A percentile compares a stretch with the other conserved stretches of the same genome.
Conservation (phyloP, 305 asterid genomes). For the Rubia peregrina region DNA sequence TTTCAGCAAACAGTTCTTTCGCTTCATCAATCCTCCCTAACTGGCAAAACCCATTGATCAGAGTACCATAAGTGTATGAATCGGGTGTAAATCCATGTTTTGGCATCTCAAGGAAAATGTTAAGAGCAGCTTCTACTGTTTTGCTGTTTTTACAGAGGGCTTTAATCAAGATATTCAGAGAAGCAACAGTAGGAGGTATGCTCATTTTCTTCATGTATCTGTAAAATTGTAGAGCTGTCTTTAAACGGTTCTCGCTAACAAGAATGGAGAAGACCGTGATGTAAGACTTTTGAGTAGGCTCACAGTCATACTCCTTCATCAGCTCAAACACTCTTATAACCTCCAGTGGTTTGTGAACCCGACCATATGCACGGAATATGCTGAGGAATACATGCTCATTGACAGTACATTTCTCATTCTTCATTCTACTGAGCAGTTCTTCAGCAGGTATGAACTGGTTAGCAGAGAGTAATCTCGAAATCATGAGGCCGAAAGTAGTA, state of each 20-base stretch:
- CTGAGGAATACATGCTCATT: slow-evolving; percentile 61
- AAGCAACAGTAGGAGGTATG: slow-evolving; percentile 50
- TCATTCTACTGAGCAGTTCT: slow-evolving; percentile 64
- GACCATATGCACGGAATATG: slow-evolving; percentile 55
- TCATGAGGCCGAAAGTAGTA: slow-evolving; percentile 49
- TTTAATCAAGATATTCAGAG: slow-evolving; percentile 68
- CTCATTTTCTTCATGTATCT: slow-evolving; percentile 63
- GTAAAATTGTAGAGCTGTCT: slow-evolving; percentile 66
- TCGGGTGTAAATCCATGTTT: slow-evolving; percentile 61
- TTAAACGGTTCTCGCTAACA: slow-evolving; percentile 68
- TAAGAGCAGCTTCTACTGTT: slow-evolving; percentile 64
- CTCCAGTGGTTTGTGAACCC: slow-evolving; percentile 84
- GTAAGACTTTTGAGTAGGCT: slow-evolving; percentile 56
- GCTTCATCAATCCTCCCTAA: slow-evolving; percentile 63
- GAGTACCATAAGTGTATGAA: slow-evolving; percentile 77
- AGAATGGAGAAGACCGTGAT: slow-evolving; percentile 65
- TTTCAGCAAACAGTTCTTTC: slow-evolving; percentile 64
- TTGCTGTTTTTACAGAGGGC: slow-evolving; percentile 69
- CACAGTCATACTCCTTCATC: slow-evolving; percentile 58
- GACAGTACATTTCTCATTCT: slow-evolving; percentile 52
- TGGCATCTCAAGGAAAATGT: slow-evolving; percentile 69
- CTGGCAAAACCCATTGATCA: slow-evolving; percentile 75
- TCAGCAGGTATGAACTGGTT: slow-evolving; percentile 58
- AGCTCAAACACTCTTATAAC: slow-evolving; percentile 50
- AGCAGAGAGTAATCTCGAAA: slow-evolving; percentile 57